Conservation (phyloP, 176 grass and related monocot species). For the Musa acuminata region DNA sequence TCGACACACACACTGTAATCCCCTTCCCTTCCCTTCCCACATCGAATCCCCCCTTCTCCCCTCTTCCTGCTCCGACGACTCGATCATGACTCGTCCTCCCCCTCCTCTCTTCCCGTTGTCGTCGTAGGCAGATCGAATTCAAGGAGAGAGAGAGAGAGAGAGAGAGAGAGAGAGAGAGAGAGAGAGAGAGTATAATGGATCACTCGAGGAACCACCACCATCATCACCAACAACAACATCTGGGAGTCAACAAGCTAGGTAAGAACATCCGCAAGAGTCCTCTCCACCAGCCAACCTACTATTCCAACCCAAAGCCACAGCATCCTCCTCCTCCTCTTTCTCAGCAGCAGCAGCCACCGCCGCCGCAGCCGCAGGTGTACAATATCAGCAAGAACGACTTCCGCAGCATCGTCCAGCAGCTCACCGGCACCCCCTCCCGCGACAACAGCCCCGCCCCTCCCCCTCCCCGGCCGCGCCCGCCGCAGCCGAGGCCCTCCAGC, state of each 20-base stretch:
- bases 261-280: slow-evolving; percentile 70
- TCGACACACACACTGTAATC: too few species aligned
- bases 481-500: slow-evolving; percentile 46
- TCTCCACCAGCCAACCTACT: neutral
- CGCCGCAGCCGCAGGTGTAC: slow-evolving; percentile 85
- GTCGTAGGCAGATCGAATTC: neutral
- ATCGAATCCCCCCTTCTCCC: too few species aligned
- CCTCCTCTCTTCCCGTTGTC: too few species aligned
- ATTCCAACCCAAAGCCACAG: slow-evolving; percentile 1
- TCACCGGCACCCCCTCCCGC: slow-evolving; percentile 64
- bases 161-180: neutral
- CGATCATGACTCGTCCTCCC: too few species aligned
- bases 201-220: slow-evolving; percentile 35
- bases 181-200: slow-evolving; percentile 37
- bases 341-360: slow-evolving; percentile 27
- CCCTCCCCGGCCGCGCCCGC: slow-evolving; percentile 23
- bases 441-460: slow-evolving; percentile 27
- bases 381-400: slow-evolving; percentile 99
- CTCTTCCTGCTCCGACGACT: too few species aligned
- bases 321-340: slow-evolving; percentile 24
- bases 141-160: neutral
- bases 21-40: too few species aligned
- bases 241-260: slow-evolving; percentile 81
- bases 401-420: slow-evolving; percentile 87
- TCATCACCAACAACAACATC: slow-evolving; percentile 34